phyloP scores from a whole-genome alignment of 1,139 yeast genomes.

The Suhomyces choctaworum region DNA sequence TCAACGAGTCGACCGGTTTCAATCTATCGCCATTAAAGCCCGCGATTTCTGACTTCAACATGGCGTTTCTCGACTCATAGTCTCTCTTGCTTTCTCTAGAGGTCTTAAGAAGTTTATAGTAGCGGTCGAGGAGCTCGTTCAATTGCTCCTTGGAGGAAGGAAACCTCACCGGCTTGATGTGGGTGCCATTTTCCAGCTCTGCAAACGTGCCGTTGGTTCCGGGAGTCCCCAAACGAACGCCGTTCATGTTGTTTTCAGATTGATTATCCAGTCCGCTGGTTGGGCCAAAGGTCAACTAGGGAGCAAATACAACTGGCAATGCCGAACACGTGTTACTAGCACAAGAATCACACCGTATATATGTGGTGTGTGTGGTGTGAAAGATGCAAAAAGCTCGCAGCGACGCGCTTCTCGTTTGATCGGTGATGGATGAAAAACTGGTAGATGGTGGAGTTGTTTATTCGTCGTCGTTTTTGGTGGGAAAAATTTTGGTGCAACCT shows the following conservation, averaged over 20 bases:
- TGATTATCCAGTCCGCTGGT: constrained; percentile 3
- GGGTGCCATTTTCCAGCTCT: constrained; percentile 6
- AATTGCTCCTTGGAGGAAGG: constrained; percentile 37
- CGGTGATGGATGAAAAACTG: constrained; percentile 10
- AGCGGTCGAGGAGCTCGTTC: constrained; percentile 32
- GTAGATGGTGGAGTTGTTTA: constrained; percentile 9
- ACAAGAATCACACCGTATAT: background rate
- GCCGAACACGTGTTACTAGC: constrained; percentile 2
- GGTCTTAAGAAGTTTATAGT: constrained; percentile 28
- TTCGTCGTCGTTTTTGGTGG: constrained; percentile 10
- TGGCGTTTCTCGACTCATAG: constrained; percentile 8
- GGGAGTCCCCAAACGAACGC: constrained; percentile 4
- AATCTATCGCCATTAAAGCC: constrained; percentile 7
- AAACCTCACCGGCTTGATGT: constrained; percentile 6
- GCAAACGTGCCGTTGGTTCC: constrained; percentile 2
- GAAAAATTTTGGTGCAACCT: constrained; percentile 13
- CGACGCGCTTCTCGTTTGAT: constrained; percentile 11
- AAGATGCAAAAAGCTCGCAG: constrained; percentile 1
- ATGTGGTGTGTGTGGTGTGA: constrained; percentile 3
- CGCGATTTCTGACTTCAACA: constrained; percentile 5
- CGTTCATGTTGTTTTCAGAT: constrained; percentile 9
- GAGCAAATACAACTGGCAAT: background rate
- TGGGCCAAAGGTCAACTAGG: background rate
- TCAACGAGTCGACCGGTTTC: constrained; percentile 2
- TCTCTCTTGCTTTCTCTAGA: constrained; percentile 21